These are phyloP conservation scores for Trichophyton equinum DNA, from an alignment of 2,329 filamentous ascomycete species.

Conservation along the genomic window DNA sequence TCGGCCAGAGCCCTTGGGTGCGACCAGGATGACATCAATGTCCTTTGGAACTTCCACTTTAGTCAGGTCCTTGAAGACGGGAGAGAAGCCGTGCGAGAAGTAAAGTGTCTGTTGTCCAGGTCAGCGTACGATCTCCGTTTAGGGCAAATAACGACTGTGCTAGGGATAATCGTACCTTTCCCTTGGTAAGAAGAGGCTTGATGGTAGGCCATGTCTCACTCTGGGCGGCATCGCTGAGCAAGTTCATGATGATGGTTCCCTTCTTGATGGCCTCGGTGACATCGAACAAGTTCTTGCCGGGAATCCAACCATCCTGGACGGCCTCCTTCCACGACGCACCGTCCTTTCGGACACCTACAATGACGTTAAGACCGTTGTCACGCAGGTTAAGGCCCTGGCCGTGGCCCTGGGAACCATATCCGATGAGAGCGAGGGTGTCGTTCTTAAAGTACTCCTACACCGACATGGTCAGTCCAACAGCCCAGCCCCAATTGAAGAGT, in stretches of 20 bases:
- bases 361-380: conserved; percentile 98
- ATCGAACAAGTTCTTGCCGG: conserved; percentile 97
- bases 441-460: conserved; percentile 96
- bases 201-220: conserved; percentile 97
- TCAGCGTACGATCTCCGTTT: conserved; percentile 10
- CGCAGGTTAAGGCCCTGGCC: conserved; percentile 98
- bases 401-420: conserved; percentile 96
- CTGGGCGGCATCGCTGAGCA: conserved; percentile 94
- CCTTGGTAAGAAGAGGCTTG: conserved; percentile 96
- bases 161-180: conserved; percentile 55
- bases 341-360: conserved; percentile 96
- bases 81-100: conserved; percentile 99
- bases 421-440: conserved; percentile 97
- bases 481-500: neutral
- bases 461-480: conserved; percentile 4
- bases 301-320: conserved; percentile 90
- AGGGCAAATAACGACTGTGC: neutral
- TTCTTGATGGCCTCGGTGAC: conserved; percentile 89
- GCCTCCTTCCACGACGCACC: conserved; percentile 98
- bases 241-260: conserved; percentile 97
- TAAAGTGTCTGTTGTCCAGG: conserved; percentile 66
- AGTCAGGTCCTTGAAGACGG: conserved; percentile 98
- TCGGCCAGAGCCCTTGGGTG: conserved; percentile 96
- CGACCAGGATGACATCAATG: conserved; percentile 98
- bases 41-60: conserved; percentile 93